phyloP scores from a whole-genome alignment of 2,329 filamentous ascomycete genomes.

The Epichloe glyceriae region DNA sequence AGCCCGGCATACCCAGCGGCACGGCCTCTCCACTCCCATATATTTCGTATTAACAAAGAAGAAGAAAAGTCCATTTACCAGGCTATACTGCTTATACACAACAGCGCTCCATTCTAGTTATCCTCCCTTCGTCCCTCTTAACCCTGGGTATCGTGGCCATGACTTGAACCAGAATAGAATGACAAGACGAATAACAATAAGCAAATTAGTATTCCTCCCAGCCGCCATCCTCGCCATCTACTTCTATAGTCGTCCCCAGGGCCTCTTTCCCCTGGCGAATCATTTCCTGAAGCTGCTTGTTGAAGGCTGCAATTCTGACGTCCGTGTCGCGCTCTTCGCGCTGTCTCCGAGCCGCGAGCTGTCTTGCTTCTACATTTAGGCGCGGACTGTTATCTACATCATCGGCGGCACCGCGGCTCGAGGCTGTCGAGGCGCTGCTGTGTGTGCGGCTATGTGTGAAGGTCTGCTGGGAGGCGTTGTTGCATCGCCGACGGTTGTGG shows the following conservation, averaged over 20 bases:
- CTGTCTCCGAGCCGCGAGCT: slow-evolving; percentile 56
- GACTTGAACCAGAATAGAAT: not conserved
- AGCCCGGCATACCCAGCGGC: not conserved
- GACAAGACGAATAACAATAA: not conserved
- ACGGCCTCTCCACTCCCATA: not conserved
- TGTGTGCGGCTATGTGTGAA: slow-evolving; percentile 28
- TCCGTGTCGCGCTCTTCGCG: slow-evolving; percentile 69
- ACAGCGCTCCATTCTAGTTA: not conserved
- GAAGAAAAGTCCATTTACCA: not conserved
- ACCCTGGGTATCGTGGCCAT: slow-evolving; percentile 4
- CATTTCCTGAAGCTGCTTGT: slow-evolving; percentile 69
- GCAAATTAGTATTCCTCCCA: slow-evolving; percentile 15
- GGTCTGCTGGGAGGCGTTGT: slow-evolving; percentile 7
- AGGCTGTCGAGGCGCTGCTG: slow-evolving; percentile 30
- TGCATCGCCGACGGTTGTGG: slow-evolving; percentile 8
- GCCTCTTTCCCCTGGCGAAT: slow-evolving; percentile 82
- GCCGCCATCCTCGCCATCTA: slow-evolving; percentile 38
- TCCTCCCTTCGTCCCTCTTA: not conserved
- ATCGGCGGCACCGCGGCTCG: slow-evolving; percentile 14
- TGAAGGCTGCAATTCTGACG: slow-evolving; percentile 65
- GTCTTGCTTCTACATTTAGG: slow-evolving; percentile 54
- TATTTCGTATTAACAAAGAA: not conserved
- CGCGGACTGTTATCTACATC: slow-evolving; percentile 29
- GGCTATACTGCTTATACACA: not conserved
- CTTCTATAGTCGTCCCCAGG: slow-evolving; percentile 59